A percentile compares a stretch with the other conserved stretches of the same genome.
These are phyloP conservation scores for Prunella vulgaris DNA, from an alignment of 257 asterid genomes.

Conservation along the genomic window DNA sequence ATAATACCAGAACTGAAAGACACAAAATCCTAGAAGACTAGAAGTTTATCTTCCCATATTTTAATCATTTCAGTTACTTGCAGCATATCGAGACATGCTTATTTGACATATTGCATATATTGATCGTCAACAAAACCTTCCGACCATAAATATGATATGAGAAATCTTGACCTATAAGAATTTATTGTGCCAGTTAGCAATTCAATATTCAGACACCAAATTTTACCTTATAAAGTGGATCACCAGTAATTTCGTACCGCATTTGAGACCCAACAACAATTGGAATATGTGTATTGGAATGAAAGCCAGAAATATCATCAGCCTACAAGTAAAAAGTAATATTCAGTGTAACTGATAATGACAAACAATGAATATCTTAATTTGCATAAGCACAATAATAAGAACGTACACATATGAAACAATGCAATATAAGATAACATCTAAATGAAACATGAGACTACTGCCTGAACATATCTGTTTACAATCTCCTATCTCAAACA, in stretches of 20 bases:
- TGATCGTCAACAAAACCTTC: background rate
- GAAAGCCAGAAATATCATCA: slow-evolving; percentile 82
- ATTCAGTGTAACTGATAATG: background rate
- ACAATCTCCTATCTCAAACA: too few species aligned
- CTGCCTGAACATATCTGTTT: too few species aligned
- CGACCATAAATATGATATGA: background rate
- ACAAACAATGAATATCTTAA: background rate
- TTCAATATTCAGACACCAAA: slow-evolving; percentile 5
- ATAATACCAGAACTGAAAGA: background rate
- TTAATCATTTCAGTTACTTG: background rate
- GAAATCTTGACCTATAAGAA: background rate
- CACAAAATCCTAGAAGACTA: background rate
- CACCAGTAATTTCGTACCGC: slow-evolving; percentile 94
- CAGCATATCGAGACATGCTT: background rate
- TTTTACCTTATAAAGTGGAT: slow-evolving; percentile 74
- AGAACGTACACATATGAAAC: background rate
- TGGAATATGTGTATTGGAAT: slow-evolving; percentile 89
- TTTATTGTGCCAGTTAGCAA: background rate
- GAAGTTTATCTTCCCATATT: background rate
- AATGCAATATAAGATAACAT: background rate
- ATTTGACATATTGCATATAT: background rate
- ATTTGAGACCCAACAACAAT: slow-evolving; percentile 80
- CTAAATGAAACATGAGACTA: too few species aligned
- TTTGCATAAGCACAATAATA: background rate
- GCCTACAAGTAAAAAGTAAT: slow-evolving; percentile 48